phyloP scores from a whole-genome alignment of 495 filamentous ascomycete genomes.

The Polyplosphaeria fusca region DNA sequence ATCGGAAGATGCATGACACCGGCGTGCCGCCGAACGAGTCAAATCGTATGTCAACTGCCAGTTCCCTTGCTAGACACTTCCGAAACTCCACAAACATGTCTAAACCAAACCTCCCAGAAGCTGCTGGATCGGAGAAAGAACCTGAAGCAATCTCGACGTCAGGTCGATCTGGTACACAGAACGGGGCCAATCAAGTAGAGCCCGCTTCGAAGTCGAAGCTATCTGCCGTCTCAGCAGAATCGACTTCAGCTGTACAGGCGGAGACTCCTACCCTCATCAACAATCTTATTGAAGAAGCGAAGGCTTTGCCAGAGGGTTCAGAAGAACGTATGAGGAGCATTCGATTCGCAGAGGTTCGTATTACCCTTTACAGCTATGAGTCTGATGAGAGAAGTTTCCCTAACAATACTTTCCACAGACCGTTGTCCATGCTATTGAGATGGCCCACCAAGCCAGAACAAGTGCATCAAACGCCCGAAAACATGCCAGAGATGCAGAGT shows the following conservation, averaged over 20 bases:
- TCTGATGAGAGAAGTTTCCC: neutral
- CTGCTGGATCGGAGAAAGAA: neutral
- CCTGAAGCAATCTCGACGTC: neutral
- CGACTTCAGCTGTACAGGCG: neutral
- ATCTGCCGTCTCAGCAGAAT: neutral
- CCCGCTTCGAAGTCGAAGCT: neutral
- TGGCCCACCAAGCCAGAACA: constrained; percentile 2
- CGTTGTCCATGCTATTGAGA: constrained; percentile 2
- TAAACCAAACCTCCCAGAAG: neutral
- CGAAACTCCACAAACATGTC: constrained; percentile 6
- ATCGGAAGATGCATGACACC: neutral
- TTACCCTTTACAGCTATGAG: constrained; percentile 2
- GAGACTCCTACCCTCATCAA: neutral
- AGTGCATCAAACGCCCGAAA: neutral
- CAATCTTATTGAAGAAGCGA: constrained; percentile 1
- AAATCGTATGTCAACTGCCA: constrained; percentile 9
- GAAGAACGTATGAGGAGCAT: constrained; percentile 4
- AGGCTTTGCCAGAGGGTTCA: neutral
- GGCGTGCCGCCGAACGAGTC: neutral
- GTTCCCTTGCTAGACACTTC: constrained; percentile 7
- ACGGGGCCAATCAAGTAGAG: neutral
- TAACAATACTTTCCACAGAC: constrained; percentile 2
- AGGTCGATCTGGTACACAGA: no score
- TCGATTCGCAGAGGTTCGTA: constrained; percentile 13
- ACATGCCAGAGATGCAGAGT: constrained; percentile 8